Conservation (phyloP, 129 eudicot species). For the Artemisia annua region DNA sequence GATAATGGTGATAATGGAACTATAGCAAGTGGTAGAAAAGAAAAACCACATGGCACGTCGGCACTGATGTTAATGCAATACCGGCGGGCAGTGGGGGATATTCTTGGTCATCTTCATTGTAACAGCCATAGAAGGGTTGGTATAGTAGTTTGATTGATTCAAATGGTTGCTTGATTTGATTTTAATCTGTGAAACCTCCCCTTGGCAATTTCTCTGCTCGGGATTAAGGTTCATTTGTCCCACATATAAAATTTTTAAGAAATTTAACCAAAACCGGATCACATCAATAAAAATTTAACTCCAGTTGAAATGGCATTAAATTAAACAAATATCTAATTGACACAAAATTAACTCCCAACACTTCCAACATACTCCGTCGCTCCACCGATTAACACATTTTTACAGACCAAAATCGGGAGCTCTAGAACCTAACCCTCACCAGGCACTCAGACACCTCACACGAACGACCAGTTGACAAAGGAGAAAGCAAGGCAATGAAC, state of each 20-base stretch:
- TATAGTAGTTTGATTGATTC: too few species aligned
- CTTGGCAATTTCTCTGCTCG: too few species aligned
- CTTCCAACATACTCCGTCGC: conserved; percentile 10
- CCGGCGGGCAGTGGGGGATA: too few species aligned
- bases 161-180: too few species aligned
- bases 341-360: conserved; percentile 24
- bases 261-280: neutral
- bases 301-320: conserved; percentile 24
- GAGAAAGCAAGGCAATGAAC: conserved; percentile 93
- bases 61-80: too few species aligned
- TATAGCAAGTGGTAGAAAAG: too few species aligned
- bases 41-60: too few species aligned
- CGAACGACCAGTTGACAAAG: conserved; percentile 93
- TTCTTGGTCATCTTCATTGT: too few species aligned
- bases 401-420: conserved; percentile 36
- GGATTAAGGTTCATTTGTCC: too few species aligned
- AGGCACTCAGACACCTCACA: conserved; percentile 32
- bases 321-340: conserved; percentile 29
- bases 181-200: too few species aligned
- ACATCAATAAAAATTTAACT: neutral
- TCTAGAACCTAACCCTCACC: conserved; percentile 27
- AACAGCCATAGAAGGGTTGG: neutral
- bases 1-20: too few species aligned
- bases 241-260: too few species aligned
- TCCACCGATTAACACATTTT: conserved; percentile 23